Base-by-base conservation (phyloP, 192 early-diverging fungal genomes). In the Coemansia reversa region DNA sequence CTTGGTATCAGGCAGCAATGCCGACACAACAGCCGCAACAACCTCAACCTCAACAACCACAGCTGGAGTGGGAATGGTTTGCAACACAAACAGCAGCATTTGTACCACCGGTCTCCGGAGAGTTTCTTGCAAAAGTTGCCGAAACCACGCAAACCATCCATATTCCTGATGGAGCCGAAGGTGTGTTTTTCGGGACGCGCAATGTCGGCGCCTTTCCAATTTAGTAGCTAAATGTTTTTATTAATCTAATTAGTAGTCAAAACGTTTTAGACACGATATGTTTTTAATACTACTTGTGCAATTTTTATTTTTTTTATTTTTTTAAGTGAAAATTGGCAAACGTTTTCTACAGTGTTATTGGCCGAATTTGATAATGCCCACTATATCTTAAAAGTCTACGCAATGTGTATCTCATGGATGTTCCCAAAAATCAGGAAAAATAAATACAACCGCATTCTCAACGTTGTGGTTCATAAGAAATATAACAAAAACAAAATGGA, bases 181-280 rank as follows among this genome's bases (percentile, higher is more conserved):
- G 60, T 12, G 70, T 72, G 6, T 28, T 72, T 24, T 57, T 62
- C 22, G 70, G 52, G 11, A 63, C 60, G 16, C 70, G 70, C 49
- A 66, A 72, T 39, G 23, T 72, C 9, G 70, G 70, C 19, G 59
- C 59, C 7, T 72, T 61, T n/a, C 48, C 42, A 66, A 8, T 72
- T 72, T 66, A 48, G 54, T 23, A 48, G 9, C 16, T 63, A 29
- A 55, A 23, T 9, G n/a, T 29, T 6, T 55, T 25, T 24, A 33
- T 58, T 39, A 19, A 52, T 24, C 14, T 20, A 19, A 4, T 28
- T 42, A 25, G 19, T 20, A 50, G 22, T 22, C 8, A 53, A 45
- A 42, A 27, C 24, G 28, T 8, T 19, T 32, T 32, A 32, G 4
- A 32, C 3, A 32, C 7, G 30, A 32, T 3, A 7, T 3, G 7